Base-by-base conservation (phyloP, 2,329 filamentous ascomycete genomes). In the Epichloe coenophiala region DNA sequence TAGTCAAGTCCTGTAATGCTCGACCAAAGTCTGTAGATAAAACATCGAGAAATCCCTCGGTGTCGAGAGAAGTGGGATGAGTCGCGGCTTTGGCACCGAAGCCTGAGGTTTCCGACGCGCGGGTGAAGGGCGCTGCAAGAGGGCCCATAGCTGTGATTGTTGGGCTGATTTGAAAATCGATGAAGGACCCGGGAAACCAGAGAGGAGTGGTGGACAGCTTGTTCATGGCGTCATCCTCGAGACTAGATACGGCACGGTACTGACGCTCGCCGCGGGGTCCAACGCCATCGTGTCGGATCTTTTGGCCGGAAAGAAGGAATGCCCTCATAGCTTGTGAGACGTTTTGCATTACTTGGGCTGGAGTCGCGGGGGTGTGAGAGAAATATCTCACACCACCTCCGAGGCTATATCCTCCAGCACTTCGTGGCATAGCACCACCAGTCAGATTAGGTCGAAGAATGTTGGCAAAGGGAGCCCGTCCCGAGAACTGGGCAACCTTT, bases 291-390 rank as follows among this genome's bases (percentile, higher is more conserved):
- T 90, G 96, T 52, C 86, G 85, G 9, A 86, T 83, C 65, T 90
- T 93, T 61, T 95, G 82, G 0, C 93, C 93, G 0, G 86, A 89
- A n/a, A 95, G 75, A 69, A 88, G 84, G 68, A 98, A 96, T 12
- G 89, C 90, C 49, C 93, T 82, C 61, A 97, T 83, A 5, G 89
- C 93, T 59, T 89, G 83, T 12, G 88, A 95, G n/a, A 96, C 91
- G 67, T 95, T 95, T 66, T 93, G 86, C 48, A 97, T 80, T 45
- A 97, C 88, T 65, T 97, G 88, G 1, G 90, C 88, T 39, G 88
- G 89, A 7, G 84, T 80, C 9, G 87, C 84, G 1, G 91, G 88
- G 1, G 82, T 80, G 68, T 96, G 90, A 1, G 88, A 94, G 70
- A 97, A 97, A 71, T 91, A 91, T 57, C 91, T 79, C 23, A 83